Evolutionary conservation across 305 asterid genomes (phyloP).

Genomic region (Petunia hybrid): DNA sequence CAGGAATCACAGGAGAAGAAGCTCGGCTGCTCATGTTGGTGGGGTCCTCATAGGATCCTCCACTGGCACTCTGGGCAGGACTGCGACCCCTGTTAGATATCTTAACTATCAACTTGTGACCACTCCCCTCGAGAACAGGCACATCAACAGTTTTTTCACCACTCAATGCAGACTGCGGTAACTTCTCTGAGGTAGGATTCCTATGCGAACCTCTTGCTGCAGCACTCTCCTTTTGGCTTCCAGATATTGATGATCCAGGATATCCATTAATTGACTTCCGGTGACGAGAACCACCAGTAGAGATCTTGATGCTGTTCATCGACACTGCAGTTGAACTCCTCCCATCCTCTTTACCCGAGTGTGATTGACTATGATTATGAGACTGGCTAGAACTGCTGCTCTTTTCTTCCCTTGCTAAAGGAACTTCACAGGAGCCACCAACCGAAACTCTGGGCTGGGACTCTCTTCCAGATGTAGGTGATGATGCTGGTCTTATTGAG

Average conservation of each 20-base stretch:
- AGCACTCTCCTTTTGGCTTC: conserved; percentile 57
- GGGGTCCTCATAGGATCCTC: conserved; percentile 62
- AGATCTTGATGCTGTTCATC: conserved; percentile 55
- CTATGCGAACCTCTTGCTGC: conserved; percentile 53
- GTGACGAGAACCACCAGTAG: conserved; percentile 58
- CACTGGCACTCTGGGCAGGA: conserved; percentile 62
- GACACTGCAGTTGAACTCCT: conserved; percentile 62
- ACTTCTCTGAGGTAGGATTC: conserved; percentile 55
- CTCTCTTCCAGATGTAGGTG: conserved; percentile 62
- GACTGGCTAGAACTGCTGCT: conserved; percentile 87
- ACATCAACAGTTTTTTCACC: conserved; percentile 61
- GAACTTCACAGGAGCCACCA: conserved; percentile 56
- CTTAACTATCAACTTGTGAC: conserved; percentile 69
- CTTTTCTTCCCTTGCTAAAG: conserved; percentile 70
- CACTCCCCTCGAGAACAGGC: conserved; percentile 46
- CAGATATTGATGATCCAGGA: conserved; percentile 48
- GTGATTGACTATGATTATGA: conserved; percentile 61
- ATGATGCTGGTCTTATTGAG: conserved; percentile 50
- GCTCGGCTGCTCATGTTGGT: conserved; percentile 51
- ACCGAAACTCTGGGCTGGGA: conserved; percentile 53
- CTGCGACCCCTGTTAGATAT: conserved; percentile 58
- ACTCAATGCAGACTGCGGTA: conserved; percentile 47
- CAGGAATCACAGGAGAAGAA: conserved; percentile 57
- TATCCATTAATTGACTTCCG: conserved; percentile 58
- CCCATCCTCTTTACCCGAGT: conserved; percentile 68